These are phyloP conservation scores for Rhynchosporium graminicola DNA, from an alignment of 2,329 filamentous ascomycete species.

Conservation along the genomic window DNA sequence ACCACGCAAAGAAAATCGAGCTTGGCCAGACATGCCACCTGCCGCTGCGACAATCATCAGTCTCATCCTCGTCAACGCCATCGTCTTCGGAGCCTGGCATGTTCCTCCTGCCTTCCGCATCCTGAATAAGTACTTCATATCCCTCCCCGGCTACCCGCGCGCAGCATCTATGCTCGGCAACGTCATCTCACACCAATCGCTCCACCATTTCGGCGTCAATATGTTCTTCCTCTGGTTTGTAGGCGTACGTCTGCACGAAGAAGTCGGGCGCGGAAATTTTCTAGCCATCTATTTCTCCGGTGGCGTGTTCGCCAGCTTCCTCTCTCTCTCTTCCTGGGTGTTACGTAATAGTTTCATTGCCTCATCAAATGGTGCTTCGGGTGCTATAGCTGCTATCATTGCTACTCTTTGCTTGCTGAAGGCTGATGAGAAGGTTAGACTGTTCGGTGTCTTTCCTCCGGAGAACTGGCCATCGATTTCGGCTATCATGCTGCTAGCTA, in stretches of 20 bases:
- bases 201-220: conserved; percentile 64
- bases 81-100: conserved; percentile 61
- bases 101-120: conserved; percentile 64
- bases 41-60: conserved; percentile 63
- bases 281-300: conserved; percentile 64
- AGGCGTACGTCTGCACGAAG: conserved; percentile 67
- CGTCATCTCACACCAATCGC: conserved; percentile 67
- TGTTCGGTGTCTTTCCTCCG: conserved; percentile 56
- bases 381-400: conserved; percentile 61
- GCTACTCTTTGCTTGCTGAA: conserved; percentile 64
- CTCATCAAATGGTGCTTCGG: conserved; percentile 67
- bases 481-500: conserved; percentile 54
- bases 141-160: conserved; percentile 64
- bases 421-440: conserved; percentile 55
- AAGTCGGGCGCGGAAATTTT: conserved; percentile 69
- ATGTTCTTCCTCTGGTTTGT: conserved; percentile 66
- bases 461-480: conserved; percentile 54
- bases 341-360: conserved; percentile 43
- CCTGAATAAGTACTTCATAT: conserved; percentile 68
- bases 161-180: conserved; percentile 62
- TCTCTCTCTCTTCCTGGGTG: conserved; percentile 52
- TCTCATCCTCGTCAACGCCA: conserved; percentile 60
- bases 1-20: conserved; percentile 48
- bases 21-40: conserved; percentile 62
- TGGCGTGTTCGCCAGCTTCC: conserved; percentile 59